Base-by-base conservation (phyloP, 495 filamentous ascomycete species). In the Diplogelasinospora grovesii region DNA sequence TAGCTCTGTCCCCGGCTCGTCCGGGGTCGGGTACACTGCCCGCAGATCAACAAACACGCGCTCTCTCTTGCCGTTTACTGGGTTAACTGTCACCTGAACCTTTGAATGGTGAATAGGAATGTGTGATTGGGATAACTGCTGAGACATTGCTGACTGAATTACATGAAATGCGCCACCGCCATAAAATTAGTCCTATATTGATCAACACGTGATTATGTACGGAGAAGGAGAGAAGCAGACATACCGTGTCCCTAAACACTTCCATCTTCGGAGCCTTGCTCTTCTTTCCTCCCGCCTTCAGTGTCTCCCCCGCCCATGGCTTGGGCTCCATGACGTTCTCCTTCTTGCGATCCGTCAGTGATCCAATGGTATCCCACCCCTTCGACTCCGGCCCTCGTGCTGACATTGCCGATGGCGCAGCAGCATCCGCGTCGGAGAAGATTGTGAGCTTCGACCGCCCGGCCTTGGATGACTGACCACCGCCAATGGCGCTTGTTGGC, bases 231-330 rank as follows among this genome's bases (percentile, higher is more conserved):
- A 20, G 26, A 42, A 47, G 51, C 41, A 49, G 41, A 77, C 89
- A 79, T 81, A 97, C 92, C 85, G 84, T 75, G 72, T 98, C 92
- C 69, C 88, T 88, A 73, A 95, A 98, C 14, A 97, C 76, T 53
- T 81, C 68, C 78, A 98, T 78, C 69, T 96, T 98, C 35, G 85
- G 73, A 22, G 70, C 73, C 31, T 77, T 82, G 41, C 65, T 77
- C 53, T 81, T 75, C 58, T 85, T 88, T 54, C 85, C 92, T 13
- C 83, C 85, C 13, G 79, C 82, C 63, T 92, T 88, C 64, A 97
- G 61, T 23, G 83, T 95, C 66, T 96, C 88, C 22, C 92, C 92
- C 14, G 72, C 83, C 89, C 89, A 96, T 13, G 90, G 89, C 61
- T 81, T 87, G 13, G 89, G 75, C 61, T 90, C 88, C 52, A 90